These are phyloP conservation scores for Penicillium sp. DNA, from an alignment of 2,329 filamentous ascomycete genomes.

Conservation along the genomic window DNA sequence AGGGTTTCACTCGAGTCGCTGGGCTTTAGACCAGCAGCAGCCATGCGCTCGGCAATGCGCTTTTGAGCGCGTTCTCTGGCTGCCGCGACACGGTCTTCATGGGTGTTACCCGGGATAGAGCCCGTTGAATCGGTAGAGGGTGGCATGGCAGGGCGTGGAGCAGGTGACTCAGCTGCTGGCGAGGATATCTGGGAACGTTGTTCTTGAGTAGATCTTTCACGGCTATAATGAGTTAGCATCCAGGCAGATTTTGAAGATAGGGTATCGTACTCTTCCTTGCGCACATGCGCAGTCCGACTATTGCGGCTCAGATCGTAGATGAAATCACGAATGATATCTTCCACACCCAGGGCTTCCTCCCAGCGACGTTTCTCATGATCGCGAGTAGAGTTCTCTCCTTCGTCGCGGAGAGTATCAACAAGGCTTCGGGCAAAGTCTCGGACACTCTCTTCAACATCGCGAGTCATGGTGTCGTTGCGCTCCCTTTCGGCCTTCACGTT, in stretches of 20 bases:
- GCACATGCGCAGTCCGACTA: conserved; percentile 67
- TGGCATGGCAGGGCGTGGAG: conserved; percentile 41
- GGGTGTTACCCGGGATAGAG: conserved; percentile 79
- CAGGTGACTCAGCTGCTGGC: conserved; percentile 42
- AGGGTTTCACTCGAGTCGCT: conserved; percentile 72
- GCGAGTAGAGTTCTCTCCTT: conserved; percentile 64
- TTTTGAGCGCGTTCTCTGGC: conserved; percentile 97
- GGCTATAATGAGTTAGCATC: conserved; percentile 31
- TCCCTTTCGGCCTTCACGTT: conserved; percentile 79
- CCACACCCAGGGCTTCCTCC: conserved; percentile 93
- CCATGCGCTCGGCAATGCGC: conserved; percentile 92
- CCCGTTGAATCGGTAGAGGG: conserved; percentile 53
- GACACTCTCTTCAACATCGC: conserved; percentile 93
- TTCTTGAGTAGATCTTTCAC: conserved; percentile 48
- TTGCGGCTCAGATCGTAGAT: conserved; percentile 92
- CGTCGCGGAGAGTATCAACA: conserved; percentile 81
- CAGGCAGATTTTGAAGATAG: no score
- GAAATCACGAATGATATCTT: conserved; percentile 94
- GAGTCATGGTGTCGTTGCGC: conserved; percentile 92
- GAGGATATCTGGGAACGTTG: conserved; percentile 40
- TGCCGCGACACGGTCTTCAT: conserved; percentile 88
- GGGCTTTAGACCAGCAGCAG: conserved; percentile 84
- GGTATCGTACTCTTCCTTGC: conserved; percentile 52
- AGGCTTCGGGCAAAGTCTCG: conserved; percentile 78
- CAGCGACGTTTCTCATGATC: conserved; percentile 90